Evolutionary conservation across 495 filamentous ascomycete species (phyloP), one percentile per base, ranked within the genome.

Genomic region (Aspergillus sclerotiicarbonarius): DNA sequence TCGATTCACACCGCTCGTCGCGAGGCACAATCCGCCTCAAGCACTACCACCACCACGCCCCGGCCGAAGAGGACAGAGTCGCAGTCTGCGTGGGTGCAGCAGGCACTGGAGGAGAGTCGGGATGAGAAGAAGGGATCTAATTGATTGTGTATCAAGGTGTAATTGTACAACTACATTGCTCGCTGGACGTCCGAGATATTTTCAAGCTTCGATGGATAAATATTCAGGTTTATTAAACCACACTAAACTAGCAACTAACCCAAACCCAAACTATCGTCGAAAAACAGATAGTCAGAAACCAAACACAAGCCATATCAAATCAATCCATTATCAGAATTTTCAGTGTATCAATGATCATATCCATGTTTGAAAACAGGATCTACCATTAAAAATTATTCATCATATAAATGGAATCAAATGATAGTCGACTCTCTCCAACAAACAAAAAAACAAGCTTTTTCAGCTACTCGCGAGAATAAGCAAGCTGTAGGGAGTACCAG

Each of bases 1-100:
- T 81, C 79, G 1, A 81, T 82, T 49, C 67, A 70, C 39, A 71
- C 76, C 21, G 80, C 80, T 1, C 67, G 74, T 41, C 69, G 67
- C 20, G 73, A 76, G 45, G 71, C 71, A 2, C 67, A 71, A 50
- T 51, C 51, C 7, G 32, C 57, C 4, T 15, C 41, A 1, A 37
- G 18, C 46, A 49, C 46, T 25, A 32, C 47, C 15, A 55, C 43
- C 15, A 39, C 56, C 16, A 25, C 31, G 20, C 8, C 48, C n/a
- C 59, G 53, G 46, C 51, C 44, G 41, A 46, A 57, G 53, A 45
- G 20, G 39, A 15, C 33, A 31, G 51, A 49, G 32, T 60, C 62
- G 49, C 66, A 71, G 51, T 52, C 60, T 9, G 67, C 67, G 0
- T 76, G 74, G 75, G 62, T 78, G n/a, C 62, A 69, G 55, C 63